These are phyloP conservation scores for Stentor coeruleus DNA, from an alignment of 73 alveolate species.

Conservation along the genomic window DNA sequence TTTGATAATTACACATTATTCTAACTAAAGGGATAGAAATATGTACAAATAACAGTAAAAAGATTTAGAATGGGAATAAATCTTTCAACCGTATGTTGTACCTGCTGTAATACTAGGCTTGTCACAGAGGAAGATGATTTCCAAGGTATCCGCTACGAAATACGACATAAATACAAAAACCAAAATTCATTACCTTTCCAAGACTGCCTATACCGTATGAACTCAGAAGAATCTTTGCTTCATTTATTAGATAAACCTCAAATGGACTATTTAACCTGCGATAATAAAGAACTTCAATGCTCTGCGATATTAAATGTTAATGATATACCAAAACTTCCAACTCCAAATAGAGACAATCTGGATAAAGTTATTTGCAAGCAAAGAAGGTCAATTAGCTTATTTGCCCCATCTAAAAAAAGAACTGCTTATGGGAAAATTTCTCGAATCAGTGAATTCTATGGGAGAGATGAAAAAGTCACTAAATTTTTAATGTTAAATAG, in stretches of 20 bases:
- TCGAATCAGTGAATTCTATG: no score
- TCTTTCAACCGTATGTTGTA: not conserved
- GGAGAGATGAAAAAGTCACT: no score
- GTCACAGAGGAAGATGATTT: not conserved
- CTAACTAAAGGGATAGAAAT: no score
- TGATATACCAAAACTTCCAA: not conserved
- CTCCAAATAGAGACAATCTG: no score
- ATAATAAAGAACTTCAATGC: no score
- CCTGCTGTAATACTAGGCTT: not conserved
- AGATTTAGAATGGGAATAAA: slow-evolving; percentile 3
- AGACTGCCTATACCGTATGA: not conserved
- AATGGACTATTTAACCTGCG: not conserved
- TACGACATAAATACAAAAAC: not conserved
- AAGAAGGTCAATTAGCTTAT: no score
- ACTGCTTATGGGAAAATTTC: no score
- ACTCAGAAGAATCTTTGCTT: not conserved
- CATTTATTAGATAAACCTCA: not conserved
- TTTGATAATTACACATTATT: no score
- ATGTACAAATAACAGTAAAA: no score
- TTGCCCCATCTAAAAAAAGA: no score
- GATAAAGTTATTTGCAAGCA: no score
- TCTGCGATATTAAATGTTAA: not conserved
- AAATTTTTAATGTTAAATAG: no score
- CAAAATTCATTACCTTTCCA: not conserved
- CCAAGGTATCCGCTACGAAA: not conserved